A percentile compares a stretch with the other conserved stretches of the same genome.
phyloP scores from a whole-genome alignment of 805 yeast genomes.

The Saccharomycopsis vini region DNA sequence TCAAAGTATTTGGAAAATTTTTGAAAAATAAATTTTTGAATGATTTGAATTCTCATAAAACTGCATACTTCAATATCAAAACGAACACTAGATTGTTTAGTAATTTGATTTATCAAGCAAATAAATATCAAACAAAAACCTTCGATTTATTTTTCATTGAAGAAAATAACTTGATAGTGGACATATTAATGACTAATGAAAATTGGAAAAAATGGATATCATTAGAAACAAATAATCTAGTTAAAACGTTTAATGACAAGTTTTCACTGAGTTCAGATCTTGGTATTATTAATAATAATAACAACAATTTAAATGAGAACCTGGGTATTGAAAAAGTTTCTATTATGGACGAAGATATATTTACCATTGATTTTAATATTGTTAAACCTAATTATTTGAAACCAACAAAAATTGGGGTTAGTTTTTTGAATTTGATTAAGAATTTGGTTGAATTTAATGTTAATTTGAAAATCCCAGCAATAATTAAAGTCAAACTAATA shows the following conservation, averaged over 20 bases:
- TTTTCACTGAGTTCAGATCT: constrained; percentile 4
- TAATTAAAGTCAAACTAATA: constrained; percentile 10
- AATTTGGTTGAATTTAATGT: constrained; percentile 14
- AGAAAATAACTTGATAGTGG: constrained; percentile 2
- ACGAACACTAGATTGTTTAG: constrained; percentile 14
- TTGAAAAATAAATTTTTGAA: constrained; percentile 14
- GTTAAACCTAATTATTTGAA: constrained; percentile 12
- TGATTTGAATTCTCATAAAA: constrained; percentile 11
- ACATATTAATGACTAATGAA: constrained; percentile 4
- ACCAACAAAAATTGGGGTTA: constrained; percentile 15
- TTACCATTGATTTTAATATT: constrained; percentile 12
- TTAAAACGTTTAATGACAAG: constrained; percentile 12
- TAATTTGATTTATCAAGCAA: constrained; percentile 17
- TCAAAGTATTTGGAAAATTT: constrained; percentile 16
- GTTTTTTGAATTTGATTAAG: constrained; percentile 13
- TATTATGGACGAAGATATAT: constrained; percentile 8
- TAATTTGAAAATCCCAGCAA: constrained; percentile 8
- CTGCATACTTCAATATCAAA: constrained; percentile 7
- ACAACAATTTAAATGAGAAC: not conserved
- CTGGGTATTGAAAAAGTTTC: not conserved
- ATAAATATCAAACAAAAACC: constrained; percentile 11
- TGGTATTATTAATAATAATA: not conserved
- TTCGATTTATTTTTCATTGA: constrained; percentile 12
- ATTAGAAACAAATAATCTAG: constrained; percentile 3
- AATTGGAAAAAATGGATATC: constrained; percentile 15